Evolutionary conservation across 306 rosid species (phyloP), one percentile per base, ranked within the genome.

Genomic region (Trichosanthes cucumerina): DNA sequence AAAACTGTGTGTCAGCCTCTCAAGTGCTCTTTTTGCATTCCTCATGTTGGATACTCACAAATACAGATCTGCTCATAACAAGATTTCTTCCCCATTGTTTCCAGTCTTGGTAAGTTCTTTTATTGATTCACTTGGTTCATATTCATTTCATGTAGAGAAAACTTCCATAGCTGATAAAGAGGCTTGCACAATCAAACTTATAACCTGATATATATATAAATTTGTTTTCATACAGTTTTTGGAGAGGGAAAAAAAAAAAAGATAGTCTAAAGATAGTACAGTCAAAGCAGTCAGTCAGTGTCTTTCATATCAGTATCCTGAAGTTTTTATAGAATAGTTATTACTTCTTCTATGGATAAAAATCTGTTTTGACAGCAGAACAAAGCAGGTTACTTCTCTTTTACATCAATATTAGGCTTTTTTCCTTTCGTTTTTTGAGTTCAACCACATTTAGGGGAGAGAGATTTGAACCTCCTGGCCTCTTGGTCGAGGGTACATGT

Each of bases 61-160:
- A 85, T 95, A 86, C 88, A 88, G 77, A 54, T 84, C 92, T 83
- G 80, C 84, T 12, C 99, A 91, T 86, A 85, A 90, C 95, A 94
- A 88, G 93, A 92, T 93, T 84, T 83, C 97, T 60, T 95, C 99
- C 85, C 99, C 99, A 2, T 89, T 92, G 76, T 92, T 92, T 62
- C 98, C 98, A n/a, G 97, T 91, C 21, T 28, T 91, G 97, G 97
- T 92, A 92, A 50, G 97, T 79, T 88, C 56, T 64, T 71, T 50
- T 36, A 15, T 24, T 36, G 18, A 80, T 73, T 53, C 18, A 66
- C 70, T 78, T 39, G 15, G 26, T 50, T 74, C 44, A 33, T 26
- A 46, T 26, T 71, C 57, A 69, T 43, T 68, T 38, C 53, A 21
- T 38, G 33, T 19, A 39, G 33, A 68, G 75, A 41, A 68, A 26